A percentile compares a stretch with the other conserved stretches of the same genome.
These are phyloP conservation scores for Aspergillus brasiliensis DNA, from an alignment of 2,329 filamentous ascomycete species.

Conservation along the genomic window DNA sequence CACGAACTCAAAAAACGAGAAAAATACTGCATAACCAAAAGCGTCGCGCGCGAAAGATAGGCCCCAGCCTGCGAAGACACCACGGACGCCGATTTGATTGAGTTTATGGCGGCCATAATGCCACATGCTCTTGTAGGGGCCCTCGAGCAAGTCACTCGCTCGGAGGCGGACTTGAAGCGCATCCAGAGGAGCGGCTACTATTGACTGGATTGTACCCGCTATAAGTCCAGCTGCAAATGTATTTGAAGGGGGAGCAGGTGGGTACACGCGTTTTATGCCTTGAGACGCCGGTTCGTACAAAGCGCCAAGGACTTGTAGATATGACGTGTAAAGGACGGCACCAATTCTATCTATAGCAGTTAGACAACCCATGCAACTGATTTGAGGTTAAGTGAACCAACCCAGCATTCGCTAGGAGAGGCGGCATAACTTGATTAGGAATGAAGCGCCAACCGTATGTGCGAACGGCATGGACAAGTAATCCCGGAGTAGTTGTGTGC, in stretches of 20 bases:
- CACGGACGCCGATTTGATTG: slow-evolving; percentile 60
- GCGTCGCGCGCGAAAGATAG: slow-evolving; percentile 63
- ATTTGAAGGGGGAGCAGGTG: slow-evolving; percentile 55
- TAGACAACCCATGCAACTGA: neutral
- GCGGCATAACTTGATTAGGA: slow-evolving; percentile 65
- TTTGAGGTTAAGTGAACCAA: slow-evolving; percentile 30
- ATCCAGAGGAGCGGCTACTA: slow-evolving; percentile 65
- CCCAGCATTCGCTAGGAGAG: slow-evolving; percentile 64
- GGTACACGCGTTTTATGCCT: slow-evolving; percentile 60
- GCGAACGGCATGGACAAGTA: slow-evolving; percentile 62
- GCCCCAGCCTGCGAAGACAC: slow-evolving; percentile 65
- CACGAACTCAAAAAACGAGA: slow-evolving; percentile 64
- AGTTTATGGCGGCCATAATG: slow-evolving; percentile 62
- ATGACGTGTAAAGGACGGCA: slow-evolving; percentile 64
- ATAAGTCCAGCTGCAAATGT: slow-evolving; percentile 63
- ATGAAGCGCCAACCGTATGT: slow-evolving; percentile 67
- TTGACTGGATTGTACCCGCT: slow-evolving; percentile 62
- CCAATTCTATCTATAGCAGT: slow-evolving; percentile 50
- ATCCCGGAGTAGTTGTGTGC: slow-evolving; percentile 62
- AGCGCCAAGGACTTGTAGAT: slow-evolving; percentile 60
- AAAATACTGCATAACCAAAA: slow-evolving; percentile 64
- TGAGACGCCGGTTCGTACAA: slow-evolving; percentile 61
- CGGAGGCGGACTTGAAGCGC: slow-evolving; percentile 65
- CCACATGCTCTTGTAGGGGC: slow-evolving; percentile 65
- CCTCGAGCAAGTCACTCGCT: slow-evolving; percentile 60